Conservation (phyloP, 495 filamentous ascomycete species). For the Penicillium dipodomyicola region DNA sequence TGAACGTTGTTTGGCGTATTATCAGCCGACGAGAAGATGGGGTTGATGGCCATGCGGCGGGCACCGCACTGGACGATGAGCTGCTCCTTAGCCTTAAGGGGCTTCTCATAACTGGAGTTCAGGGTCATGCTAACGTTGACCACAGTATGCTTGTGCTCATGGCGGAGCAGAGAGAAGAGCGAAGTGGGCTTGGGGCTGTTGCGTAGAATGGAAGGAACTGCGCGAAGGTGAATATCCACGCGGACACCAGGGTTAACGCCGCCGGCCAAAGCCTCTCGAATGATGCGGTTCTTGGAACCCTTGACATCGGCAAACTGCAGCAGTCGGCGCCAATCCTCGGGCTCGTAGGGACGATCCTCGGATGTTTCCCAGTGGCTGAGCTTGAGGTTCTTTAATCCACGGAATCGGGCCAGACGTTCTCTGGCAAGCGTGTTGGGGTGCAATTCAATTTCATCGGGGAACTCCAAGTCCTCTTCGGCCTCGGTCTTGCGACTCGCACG, state of each 20-base stretch:
- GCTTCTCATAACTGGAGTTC: conserved; percentile 62
- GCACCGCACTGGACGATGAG: conserved; percentile 86
- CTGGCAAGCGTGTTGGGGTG: conserved; percentile 81
- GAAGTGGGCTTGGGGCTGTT: conserved; percentile 58
- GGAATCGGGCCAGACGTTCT: conserved; percentile 79
- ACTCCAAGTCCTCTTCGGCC: conserved; percentile 85
- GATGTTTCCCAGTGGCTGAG: conserved; percentile 83
- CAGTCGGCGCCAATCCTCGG: conserved; percentile 83
- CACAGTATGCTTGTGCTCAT: conserved; percentile 90
- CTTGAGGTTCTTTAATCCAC: conserved; percentile 85
- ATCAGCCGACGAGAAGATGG: conserved; percentile 79
- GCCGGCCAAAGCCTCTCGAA: conserved; percentile 79
- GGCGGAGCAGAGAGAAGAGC: conserved; percentile 81
- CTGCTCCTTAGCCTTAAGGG: conserved; percentile 86
- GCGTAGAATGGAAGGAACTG: conserved; percentile 61
- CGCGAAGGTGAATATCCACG: conserved; percentile 75
- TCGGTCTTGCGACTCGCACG: conserved; percentile 71
- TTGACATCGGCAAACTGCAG: conserved; percentile 83
- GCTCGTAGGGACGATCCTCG: conserved; percentile 81
- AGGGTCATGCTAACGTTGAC: conserved; percentile 85
- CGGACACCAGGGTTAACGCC: conserved; percentile 80
- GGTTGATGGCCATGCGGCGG: conserved; percentile 80
- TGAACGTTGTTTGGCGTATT: conserved; percentile 92
- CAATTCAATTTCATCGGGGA: conserved; percentile 95
- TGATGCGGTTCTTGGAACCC: conserved; percentile 66